Evolutionary conservation across 1,284 basidiomycete species (phyloP), one percentile per base, ranked within the genome.

Genomic region (Ustilago loliicola): DNA sequence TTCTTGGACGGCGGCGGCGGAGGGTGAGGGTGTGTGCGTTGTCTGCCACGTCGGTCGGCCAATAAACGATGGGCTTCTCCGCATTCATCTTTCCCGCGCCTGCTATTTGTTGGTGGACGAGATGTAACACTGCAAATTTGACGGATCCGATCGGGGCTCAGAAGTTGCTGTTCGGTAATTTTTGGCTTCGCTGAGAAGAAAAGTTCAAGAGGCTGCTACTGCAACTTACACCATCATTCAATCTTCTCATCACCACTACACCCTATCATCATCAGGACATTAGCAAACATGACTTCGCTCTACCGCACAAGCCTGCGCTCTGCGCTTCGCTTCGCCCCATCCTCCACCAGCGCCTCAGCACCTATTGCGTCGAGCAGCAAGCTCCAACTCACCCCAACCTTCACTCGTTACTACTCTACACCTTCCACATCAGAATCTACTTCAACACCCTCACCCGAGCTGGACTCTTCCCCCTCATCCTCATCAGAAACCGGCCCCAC

Each of bases 351-450:
- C 13, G 6, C 36, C 9, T 27, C 67, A 8, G 40, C 57, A 15
- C 50, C 58, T 25, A 23, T 63, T 11, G 72, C 72, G 32, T 74
- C 72, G 23, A 65, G 17, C 36, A 70, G 67, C 57, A 66, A 61
- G 30, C 53, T 70, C 9, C 51, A 25, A 15, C 61, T 55, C 8
- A 29, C 48, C 21, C 50, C 70, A 0, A 17, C 60, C 1, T 21
- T 19, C n/a, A 2, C 29, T 1, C 63, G 63, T 30, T 64, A 15
- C 63, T 57, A 63, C 64, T 66, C 66, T 19, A 65, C 63, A 57
- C 27, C 50, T n/a, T 23, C 65, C 23, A 19, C 63, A 45, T 19
- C 55, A 6, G 15, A 55, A 17, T 23, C 65, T 19, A 19, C 63
- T 34, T 19, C 55, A 6, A 17, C 60, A 17, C 1, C 51, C 38